Evolutionary conservation across 495 filamentous ascomycete genomes (phyloP).

Genomic region (Parachaetomium inaequale): DNA sequence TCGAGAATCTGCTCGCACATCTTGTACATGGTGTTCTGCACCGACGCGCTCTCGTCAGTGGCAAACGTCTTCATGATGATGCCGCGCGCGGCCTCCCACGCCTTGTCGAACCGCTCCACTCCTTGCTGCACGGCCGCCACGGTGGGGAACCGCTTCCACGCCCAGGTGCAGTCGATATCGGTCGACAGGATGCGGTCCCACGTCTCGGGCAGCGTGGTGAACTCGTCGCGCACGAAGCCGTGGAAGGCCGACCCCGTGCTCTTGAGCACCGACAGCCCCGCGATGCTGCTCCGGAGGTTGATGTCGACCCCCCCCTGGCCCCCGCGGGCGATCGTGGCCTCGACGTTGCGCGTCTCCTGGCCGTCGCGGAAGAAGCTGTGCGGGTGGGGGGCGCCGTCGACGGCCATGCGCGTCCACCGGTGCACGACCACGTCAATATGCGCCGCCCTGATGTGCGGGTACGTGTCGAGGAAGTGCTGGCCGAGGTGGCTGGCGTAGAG

Average conservation of each 20-base stretch:
- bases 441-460: constrained; percentile 79
- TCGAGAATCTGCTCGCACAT: constrained; percentile 89
- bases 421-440: constrained; percentile 78
- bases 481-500: constrained; percentile 81
- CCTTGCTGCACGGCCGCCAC: constrained; percentile 65
- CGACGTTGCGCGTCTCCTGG: constrained; percentile 76
- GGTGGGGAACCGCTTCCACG: constrained; percentile 67
- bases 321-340: constrained; percentile 52
- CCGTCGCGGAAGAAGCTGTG: constrained; percentile 93
- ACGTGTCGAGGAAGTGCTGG: constrained; percentile 82
- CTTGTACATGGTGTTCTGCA: constrained; percentile 98
- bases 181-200: constrained; percentile 95
- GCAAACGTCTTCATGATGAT: constrained; percentile 92
- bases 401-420: constrained; percentile 84
- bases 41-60: constrained; percentile 83
- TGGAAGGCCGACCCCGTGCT: constrained; percentile 96
- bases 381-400: constrained; percentile 90
- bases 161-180: constrained; percentile 81
- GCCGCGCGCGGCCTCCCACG: constrained; percentile 68
- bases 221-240: constrained; percentile 89
- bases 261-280: constrained; percentile 84
- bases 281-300: constrained; percentile 65
- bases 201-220: constrained; percentile 82
- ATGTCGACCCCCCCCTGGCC: constrained; percentile 55
- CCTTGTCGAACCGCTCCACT: constrained; percentile 66